phyloP scores from a whole-genome alignment of 2,329 filamentous ascomycete species.

The Fusarium oligoseptatum region DNA sequence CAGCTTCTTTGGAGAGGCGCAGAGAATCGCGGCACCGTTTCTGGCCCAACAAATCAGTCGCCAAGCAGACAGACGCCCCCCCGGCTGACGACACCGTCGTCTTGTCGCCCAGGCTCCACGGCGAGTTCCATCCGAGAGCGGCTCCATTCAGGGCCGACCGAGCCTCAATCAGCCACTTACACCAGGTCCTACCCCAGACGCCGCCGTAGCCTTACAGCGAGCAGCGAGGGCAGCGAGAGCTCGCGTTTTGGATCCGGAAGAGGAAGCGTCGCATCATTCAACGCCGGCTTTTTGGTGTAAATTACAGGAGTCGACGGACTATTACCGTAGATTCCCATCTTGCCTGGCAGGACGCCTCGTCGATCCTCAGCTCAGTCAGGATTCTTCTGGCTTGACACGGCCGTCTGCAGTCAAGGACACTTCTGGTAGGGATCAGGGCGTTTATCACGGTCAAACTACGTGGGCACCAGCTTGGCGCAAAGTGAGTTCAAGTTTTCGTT shows the following conservation, averaged over 20 bases:
- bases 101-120: slow-evolving; percentile 1
- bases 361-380: slow-evolving; percentile 22
- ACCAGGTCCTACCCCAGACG: slow-evolving; percentile 27
- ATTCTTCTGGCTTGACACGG: slow-evolving; percentile 7
- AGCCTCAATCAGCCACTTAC: slow-evolving; percentile 33
- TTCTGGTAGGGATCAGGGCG: slow-evolving; percentile 24
- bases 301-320: slow-evolving; percentile 19
- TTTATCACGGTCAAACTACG: slow-evolving; percentile 2
- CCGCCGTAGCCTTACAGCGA: slow-evolving; percentile 7
- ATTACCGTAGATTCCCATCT: slow-evolving; percentile 9
- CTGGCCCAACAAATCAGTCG: slow-evolving; percentile 11
- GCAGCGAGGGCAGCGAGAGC: background rate
- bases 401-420: background rate
- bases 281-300: slow-evolving; percentile 1
- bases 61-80: background rate
- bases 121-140: slow-evolving; percentile 1
- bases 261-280: background rate
- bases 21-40: background rate
- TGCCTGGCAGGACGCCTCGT: slow-evolving; percentile 1
- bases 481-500: slow-evolving; percentile 10
- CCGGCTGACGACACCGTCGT: slow-evolving; percentile 10
- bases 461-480: slow-evolving; percentile 3
- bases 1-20: slow-evolving; percentile 3
- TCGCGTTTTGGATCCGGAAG: background rate
- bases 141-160: slow-evolving; percentile 11